A percentile compares a stretch with the other conserved stretches of the same genome.
Evolutionary conservation across 2,329 filamentous ascomycete species (phyloP).

Genomic region (Dactylellina parvicollis): DNA sequence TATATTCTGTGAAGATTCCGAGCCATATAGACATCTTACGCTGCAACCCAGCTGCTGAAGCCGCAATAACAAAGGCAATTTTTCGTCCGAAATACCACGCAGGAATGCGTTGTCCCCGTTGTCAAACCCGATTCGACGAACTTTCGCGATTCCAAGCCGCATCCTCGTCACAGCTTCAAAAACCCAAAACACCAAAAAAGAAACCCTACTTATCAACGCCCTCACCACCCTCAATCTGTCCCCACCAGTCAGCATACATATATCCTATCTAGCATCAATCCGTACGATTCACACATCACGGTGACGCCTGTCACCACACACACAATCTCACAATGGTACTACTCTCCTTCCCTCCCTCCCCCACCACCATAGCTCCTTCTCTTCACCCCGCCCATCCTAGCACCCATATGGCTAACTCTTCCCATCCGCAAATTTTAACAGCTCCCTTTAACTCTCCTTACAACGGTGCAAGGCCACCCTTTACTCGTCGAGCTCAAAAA

Average conservation of each 20-base stretch:
- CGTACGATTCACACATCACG: not conserved
- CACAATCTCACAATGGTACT: not conserved
- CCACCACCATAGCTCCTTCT: not conserved
- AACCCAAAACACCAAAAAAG: not conserved
- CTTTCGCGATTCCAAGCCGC: constrained; percentile 16
- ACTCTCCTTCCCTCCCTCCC: not conserved
- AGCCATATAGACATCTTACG: no score
- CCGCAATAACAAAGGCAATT: no score
- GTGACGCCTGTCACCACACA: not conserved
- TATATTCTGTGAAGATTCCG: no score
- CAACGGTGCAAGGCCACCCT: constrained; percentile 94
- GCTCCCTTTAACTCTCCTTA: constrained; percentile 83
- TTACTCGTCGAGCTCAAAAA: constrained; percentile 98
- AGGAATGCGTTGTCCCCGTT: not conserved
- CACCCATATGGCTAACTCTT: not conserved
- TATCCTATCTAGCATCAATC: not conserved
- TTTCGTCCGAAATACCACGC: constrained; percentile 2
- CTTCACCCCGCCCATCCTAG: not conserved
- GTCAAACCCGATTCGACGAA: not conserved
- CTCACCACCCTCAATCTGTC: not conserved
- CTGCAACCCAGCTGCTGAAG: no score
- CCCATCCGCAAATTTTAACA: constrained; percentile 59
- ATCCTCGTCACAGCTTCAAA: not conserved
- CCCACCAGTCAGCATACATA: not conserved
- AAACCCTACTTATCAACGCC: not conserved